These are phyloP conservation scores for Suillus subaureus DNA, from an alignment of 768 basidiomycete genomes.

Conservation along the genomic window DNA sequence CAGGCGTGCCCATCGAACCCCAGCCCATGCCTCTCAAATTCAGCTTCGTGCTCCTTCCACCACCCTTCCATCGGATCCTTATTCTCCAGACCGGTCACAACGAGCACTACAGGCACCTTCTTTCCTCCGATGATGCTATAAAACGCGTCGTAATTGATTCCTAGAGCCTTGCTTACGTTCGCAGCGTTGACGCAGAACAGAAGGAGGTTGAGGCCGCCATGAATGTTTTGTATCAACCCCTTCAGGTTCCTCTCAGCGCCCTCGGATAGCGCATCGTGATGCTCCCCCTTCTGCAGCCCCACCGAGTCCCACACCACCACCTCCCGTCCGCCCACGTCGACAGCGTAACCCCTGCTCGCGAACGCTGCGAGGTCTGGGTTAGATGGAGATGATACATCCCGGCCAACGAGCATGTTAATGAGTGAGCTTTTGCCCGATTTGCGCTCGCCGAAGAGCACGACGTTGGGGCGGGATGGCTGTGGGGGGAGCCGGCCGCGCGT, in stretches of 20 bases:
- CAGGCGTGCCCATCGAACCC: slow-evolving; percentile 42
- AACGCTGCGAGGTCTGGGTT: slow-evolving; percentile 39
- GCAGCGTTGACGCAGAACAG: slow-evolving; percentile 36
- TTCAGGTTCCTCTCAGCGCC: slow-evolving; percentile 34
- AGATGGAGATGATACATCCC: slow-evolving; percentile 29
- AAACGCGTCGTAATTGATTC: slow-evolving; percentile 34
- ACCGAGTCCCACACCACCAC: slow-evolving; percentile 37
- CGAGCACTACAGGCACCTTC: slow-evolving; percentile 34
- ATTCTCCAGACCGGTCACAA: slow-evolving; percentile 40
- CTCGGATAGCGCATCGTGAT: slow-evolving; percentile 31
- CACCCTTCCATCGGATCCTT: slow-evolving; percentile 39
- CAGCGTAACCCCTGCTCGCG: slow-evolving; percentile 23
- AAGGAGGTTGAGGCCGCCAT: slow-evolving; percentile 34
- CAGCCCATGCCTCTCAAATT: slow-evolving; percentile 36
- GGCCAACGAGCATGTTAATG: slow-evolving; percentile 42
- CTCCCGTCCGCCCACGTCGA: slow-evolving; percentile 19
- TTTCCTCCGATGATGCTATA: slow-evolving; percentile 36
- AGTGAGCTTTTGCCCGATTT: slow-evolving; percentile 47
- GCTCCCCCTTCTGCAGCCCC: slow-evolving; percentile 32
- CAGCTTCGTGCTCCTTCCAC: slow-evolving; percentile 39
- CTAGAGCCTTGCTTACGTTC: slow-evolving; percentile 27
- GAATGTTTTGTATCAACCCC: slow-evolving; percentile 37
- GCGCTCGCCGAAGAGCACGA: slow-evolving; percentile 46
- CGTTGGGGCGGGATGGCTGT: slow-evolving; percentile 23
- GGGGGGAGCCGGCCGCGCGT: slow-evolving; percentile 1